Percentiles rank a stretch among this genome's conserved stretches.
These are phyloP conservation scores for Schoenoplectus tabernaemontani DNA, from an alignment of 202 grass and related monocot genomes.

Conservation along the genomic window DNA sequence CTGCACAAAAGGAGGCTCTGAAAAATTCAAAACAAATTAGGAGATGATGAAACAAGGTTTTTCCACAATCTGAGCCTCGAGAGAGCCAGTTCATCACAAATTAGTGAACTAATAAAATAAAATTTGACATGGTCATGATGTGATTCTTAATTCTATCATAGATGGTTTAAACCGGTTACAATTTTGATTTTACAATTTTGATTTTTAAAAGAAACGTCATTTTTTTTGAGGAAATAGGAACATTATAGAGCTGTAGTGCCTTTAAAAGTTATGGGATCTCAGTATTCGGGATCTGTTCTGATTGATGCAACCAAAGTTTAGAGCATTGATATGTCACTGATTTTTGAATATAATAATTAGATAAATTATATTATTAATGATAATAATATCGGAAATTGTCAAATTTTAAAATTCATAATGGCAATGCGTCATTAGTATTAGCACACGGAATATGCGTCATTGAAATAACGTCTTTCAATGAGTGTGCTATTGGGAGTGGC, in stretches of 20 bases:
- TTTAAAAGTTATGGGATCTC: background rate
- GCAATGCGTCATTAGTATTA: no score
- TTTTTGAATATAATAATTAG: no score
- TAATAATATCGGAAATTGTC: no score
- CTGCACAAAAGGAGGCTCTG: background rate
- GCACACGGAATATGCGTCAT: no score
- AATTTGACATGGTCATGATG: background rate
- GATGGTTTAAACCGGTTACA: background rate
- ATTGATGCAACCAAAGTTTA: background rate
- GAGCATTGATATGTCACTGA: background rate
- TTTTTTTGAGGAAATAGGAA: background rate
- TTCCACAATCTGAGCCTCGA: background rate
- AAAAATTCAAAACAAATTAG: background rate
- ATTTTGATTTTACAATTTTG: background rate
- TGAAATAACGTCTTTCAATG: no score
- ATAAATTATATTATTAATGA: no score
- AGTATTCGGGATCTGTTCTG: background rate
- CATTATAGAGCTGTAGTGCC: background rate
- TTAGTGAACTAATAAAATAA: background rate
- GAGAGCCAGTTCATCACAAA: no score
- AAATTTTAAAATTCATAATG: no score
- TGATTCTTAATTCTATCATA: background rate
- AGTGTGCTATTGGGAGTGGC: no score
- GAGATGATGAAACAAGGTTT: background rate
- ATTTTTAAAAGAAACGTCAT: background rate